Conservation (phyloP, 495 filamentous ascomycete species). For the Hyaloscypha bicolor region DNA sequence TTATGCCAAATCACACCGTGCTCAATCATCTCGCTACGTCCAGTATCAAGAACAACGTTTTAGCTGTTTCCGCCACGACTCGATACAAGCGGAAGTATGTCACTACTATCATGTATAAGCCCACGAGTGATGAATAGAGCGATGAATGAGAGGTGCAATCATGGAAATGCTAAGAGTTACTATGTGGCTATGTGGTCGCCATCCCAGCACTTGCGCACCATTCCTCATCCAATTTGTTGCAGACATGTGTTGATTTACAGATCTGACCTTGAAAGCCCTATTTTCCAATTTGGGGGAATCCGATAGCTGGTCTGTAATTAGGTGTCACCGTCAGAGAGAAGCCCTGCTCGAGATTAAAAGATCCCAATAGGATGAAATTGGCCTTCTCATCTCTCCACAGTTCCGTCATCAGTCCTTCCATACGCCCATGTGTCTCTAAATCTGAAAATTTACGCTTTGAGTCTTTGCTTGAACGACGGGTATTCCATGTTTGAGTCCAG, state of each 20-base stretch:
- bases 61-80: slow-evolving; percentile 96
- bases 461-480: too few species aligned
- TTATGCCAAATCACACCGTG: slow-evolving; percentile 95
- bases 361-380: background rate
- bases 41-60: slow-evolving; percentile 93
- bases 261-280: background rate
- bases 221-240: background rate
- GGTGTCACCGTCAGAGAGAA: background rate
- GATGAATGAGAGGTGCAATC: background rate
- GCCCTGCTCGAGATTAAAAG: background rate
- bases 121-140: slow-evolving; percentile 52
- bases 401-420: too few species aligned
- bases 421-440: too few species aligned
- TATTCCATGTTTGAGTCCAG: too few species aligned
- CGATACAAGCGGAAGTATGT: slow-evolving; percentile 98
- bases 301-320: background rate
- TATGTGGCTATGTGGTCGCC: too few species aligned
- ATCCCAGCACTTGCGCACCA: background rate
- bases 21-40: slow-evolving; percentile 97
- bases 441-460: too few species aligned
- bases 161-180: too few species aligned
- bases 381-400: background rate
- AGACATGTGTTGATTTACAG: background rate
- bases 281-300: background rate
- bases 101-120: slow-evolving; percentile 97